Evolutionary conservation across 805 yeast species (phyloP).

Genomic region (Sugiyamaella smithiae): DNA sequence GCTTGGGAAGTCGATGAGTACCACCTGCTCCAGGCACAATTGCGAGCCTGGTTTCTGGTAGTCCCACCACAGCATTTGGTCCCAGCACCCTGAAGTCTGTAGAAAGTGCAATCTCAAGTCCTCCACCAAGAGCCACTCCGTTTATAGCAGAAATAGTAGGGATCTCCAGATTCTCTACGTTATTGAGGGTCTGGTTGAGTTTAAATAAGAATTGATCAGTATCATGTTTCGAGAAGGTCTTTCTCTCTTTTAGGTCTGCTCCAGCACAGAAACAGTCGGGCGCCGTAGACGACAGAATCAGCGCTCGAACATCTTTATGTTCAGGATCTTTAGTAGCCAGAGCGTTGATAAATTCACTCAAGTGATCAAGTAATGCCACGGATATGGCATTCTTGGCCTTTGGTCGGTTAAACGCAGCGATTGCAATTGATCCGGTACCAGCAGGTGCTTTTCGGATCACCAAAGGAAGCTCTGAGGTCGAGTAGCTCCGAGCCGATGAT

Average conservation of each 20-base stretch:
- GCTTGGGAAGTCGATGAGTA: slow-evolving; percentile 41
- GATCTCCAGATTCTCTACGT: slow-evolving; percentile 32
- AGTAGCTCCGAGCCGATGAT: background rate
- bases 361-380: slow-evolving; percentile 28
- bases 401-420: slow-evolving; percentile 32
- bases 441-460: background rate
- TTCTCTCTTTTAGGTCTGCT: slow-evolving; percentile 42
- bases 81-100: slow-evolving; percentile 41
- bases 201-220: slow-evolving; percentile 29
- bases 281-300: slow-evolving; percentile 28
- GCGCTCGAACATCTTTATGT: slow-evolving; percentile 22
- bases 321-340: slow-evolving; percentile 21
- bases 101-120: slow-evolving; percentile 43
- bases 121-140: slow-evolving; percentile 46
- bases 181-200: slow-evolving; percentile 33
- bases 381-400: slow-evolving; percentile 35
- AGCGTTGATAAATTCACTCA: slow-evolving; percentile 23
- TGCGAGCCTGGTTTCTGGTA: slow-evolving; percentile 44
- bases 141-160: slow-evolving; percentile 46
- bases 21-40: slow-evolving; percentile 51
- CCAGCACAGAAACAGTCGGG: slow-evolving; percentile 37
- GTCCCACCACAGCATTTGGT: slow-evolving; percentile 37
- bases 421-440: slow-evolving; percentile 22
- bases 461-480: background rate
- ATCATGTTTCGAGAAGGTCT: slow-evolving; percentile 30